These are phyloP conservation scores for Clonostachys sp. DNA, from an alignment of 2,329 filamentous ascomycete genomes.

Conservation along the genomic window DNA sequence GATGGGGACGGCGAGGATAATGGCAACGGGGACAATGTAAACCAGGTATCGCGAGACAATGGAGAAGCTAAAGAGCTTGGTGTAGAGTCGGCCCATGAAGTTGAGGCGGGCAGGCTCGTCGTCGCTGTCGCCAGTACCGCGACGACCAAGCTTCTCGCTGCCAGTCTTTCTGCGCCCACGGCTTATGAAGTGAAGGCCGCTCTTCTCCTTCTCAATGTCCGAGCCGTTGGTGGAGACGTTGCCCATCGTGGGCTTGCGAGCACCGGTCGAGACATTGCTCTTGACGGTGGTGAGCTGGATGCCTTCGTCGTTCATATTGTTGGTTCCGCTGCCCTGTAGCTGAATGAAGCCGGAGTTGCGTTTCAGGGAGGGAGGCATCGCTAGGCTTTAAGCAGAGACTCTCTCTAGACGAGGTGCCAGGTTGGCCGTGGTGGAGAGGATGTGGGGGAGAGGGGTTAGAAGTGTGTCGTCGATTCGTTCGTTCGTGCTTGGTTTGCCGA, in stretches of 20 bases:
- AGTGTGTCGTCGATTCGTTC: too few relatives aligned
- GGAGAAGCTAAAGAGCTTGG: conserved; percentile 59
- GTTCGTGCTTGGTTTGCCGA: too few relatives aligned
- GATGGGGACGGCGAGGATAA: conserved; percentile 58
- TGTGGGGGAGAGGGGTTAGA: too few relatives aligned
- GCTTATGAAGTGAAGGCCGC: conserved; percentile 21
- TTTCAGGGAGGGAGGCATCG: too few relatives aligned
- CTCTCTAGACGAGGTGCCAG: too few relatives aligned
- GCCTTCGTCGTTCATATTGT: conserved; percentile 30
- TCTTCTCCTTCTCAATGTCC: conserved; percentile 31
- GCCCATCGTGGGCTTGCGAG: conserved; percentile 36
- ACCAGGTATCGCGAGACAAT: conserved; percentile 62
- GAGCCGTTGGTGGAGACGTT: conserved; percentile 26
- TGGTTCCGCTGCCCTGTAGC: conserved; percentile 22
- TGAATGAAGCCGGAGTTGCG: conserved; percentile 37
- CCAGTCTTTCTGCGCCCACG: conserved; percentile 44
- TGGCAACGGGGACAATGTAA: conserved; percentile 60
- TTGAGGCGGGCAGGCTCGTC: conserved; percentile 56
- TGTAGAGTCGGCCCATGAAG: conserved; percentile 61
- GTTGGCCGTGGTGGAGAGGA: too few relatives aligned
- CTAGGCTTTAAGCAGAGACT: too few relatives aligned
- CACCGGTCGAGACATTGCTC: conserved; percentile 51
- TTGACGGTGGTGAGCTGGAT: conserved; percentile 53
- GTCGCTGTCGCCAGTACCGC: conserved; percentile 43
- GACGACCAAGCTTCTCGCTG: conserved; percentile 29